Conservation (phyloP, 495 filamentous ascomycete species). For the Staphylotrichum longicolle region DNA sequence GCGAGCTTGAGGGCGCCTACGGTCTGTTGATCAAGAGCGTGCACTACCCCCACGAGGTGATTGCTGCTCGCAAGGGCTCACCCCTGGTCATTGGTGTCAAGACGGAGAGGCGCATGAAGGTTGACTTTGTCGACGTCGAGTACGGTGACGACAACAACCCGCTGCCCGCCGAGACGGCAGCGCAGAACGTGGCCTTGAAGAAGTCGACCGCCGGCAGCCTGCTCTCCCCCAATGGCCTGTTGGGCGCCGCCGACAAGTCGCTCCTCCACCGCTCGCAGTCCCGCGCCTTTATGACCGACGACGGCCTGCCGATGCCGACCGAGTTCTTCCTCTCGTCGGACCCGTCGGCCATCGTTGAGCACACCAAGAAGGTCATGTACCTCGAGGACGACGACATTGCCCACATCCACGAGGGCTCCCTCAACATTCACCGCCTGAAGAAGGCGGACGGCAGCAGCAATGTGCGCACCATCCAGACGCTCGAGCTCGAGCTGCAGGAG, state of each 20-base stretch:
- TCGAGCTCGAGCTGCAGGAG: slow-evolving; percentile 97
- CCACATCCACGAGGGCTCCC: slow-evolving; percentile 96
- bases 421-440: slow-evolving; percentile 96
- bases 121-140: slow-evolving; percentile 98
- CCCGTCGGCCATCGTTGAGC: slow-evolving; percentile 96
- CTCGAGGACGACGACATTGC: slow-evolving; percentile 99
- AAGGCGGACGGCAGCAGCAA: slow-evolving; percentile 97
- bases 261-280: slow-evolving; percentile 97
- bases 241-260: slow-evolving; percentile 92
- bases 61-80: slow-evolving; percentile 96
- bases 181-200: slow-evolving; percentile 94
- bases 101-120: slow-evolving; percentile 98
- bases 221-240: slow-evolving; percentile 63
- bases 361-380: slow-evolving; percentile 99
- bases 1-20: slow-evolving; percentile 96
- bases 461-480: slow-evolving; percentile 94
- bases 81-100: slow-evolving; percentile 93
- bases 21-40: slow-evolving; percentile 96
- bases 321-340: slow-evolving; percentile 99
- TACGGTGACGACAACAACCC: slow-evolving; percentile 78
- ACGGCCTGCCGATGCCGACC: slow-evolving; percentile 94
- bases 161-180: slow-evolving; percentile 89
- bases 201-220: slow-evolving; percentile 58
- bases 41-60: slow-evolving; percentile 96
- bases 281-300: slow-evolving; percentile 96